Percentiles rank a stretch among this genome's conserved stretches.
Evolutionary conservation across 768 basidiomycete genomes (phyloP).

Genomic region (Leccinum longicurvipes): DNA sequence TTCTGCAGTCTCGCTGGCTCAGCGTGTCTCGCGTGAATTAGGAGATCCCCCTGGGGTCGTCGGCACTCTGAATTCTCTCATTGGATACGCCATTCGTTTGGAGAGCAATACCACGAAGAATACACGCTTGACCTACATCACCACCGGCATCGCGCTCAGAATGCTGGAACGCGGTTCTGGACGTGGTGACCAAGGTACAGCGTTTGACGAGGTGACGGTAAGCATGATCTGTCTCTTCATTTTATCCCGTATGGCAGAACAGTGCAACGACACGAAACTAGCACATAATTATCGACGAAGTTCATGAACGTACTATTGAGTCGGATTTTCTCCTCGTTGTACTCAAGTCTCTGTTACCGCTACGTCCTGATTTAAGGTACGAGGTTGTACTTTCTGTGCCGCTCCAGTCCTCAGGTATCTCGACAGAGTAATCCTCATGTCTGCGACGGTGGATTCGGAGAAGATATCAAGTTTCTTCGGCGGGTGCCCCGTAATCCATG

Average conservation of each 20-base stretch:
- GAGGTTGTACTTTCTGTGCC: conserved; percentile 11
- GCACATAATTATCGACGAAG: conserved; percentile 98
- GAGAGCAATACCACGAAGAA: conserved; percentile 82
- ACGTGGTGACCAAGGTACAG: conserved; percentile 64
- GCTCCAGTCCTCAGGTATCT: conserved; percentile 4
- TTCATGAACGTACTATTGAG: conserved; percentile 96
- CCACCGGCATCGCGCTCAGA: conserved; percentile 91
- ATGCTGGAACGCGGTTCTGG: conserved; percentile 91
- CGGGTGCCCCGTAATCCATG: conserved; percentile 77
- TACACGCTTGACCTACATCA: conserved; percentile 81
- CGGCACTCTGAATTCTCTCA: conserved; percentile 73
- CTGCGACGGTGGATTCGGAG: conserved; percentile 89
- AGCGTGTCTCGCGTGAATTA: conserved; percentile 87
- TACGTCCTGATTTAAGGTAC: conserved; percentile 82
- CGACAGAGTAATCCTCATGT: conserved; percentile 88
- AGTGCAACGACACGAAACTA: conserved; percentile 26
- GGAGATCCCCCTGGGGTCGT: conserved; percentile 80
- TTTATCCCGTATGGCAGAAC: not conserved
- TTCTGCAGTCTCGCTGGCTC: conserved; percentile 92
- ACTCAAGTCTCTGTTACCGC: conserved; percentile 74
- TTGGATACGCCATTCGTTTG: conserved; percentile 92
- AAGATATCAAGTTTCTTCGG: conserved; percentile 89
- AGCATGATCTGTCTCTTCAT: conserved; percentile 21
- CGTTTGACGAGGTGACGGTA: conserved; percentile 95
- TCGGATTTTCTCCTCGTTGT: conserved; percentile 96